Evolutionary conservation across 371 early-diverging fungal species (phyloP), one percentile per base, ranked within the genome.

Genomic region (Coemansia sp.): DNA sequence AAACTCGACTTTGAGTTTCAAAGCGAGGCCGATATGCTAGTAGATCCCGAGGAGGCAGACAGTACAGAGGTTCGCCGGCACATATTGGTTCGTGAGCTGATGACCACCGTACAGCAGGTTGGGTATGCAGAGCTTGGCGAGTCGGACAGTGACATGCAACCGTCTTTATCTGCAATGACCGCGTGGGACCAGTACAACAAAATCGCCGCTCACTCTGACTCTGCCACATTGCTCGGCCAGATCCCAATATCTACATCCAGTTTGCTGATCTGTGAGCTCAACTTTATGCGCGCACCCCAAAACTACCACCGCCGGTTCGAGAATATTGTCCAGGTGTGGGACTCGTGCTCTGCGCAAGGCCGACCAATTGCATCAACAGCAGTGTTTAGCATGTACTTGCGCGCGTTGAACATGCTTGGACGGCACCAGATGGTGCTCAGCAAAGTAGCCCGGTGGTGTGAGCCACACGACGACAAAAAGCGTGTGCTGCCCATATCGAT

Each of bases 371-470:
- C 39, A 7, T 21, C 42, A 14, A 51, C 62, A 11, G 18, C 59
- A 8, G 55, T 63, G 18, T 72, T 78, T 11, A 40, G 59, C 37
- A 42, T 69, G 50, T 72, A 72, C 51, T 56, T 78, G 33, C 74
- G 78, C 11, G 78, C 78, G 6, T 47, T 78, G 23, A 78, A 78
- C 60, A 66, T 60, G 47, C 69, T 68, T 1, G 65, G 74, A 6
- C 28, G 47, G 21, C 59, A 59, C 23, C 69, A 53, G 54, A 33
- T n/a, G 50, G 78, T 47, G 11, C n/a, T 78, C 11, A 44, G 20
- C 44, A 69, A 68, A 28, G 58, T 55, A 1, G 53, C 9, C 5
- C 20, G n/a, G 54, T 21, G 20, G 28, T 14, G 30, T 11, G 60
- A 39, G 23, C 60, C 28, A 9, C 4, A 23, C 0, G 20, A 12